These are phyloP conservation scores for Kazachstania taianensis DNA, from an alignment of 805 yeast genomes.

Conservation along the genomic window DNA sequence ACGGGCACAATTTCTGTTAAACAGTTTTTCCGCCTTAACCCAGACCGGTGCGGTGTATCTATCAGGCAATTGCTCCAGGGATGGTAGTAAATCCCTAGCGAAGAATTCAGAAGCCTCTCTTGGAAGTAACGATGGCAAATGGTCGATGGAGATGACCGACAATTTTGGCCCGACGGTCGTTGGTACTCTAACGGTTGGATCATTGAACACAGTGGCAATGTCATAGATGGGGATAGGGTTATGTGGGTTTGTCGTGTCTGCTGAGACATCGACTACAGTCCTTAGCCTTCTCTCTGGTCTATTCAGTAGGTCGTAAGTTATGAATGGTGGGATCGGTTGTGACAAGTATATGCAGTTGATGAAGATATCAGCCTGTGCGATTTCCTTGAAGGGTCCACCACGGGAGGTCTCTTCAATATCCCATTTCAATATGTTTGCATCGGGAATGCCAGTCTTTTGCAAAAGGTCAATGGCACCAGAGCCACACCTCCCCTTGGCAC, in stretches of 20 bases:
- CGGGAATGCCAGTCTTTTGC: slow-evolving; percentile 79
- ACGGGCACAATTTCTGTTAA: slow-evolving; percentile 75
- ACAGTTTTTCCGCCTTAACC: slow-evolving; percentile 78
- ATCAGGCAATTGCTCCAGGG: slow-evolving; percentile 72
- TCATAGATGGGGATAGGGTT: slow-evolving; percentile 94
- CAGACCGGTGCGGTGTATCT: slow-evolving; percentile 83
- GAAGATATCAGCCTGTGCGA: slow-evolving; percentile 76
- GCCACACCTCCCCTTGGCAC: slow-evolving; percentile 98
- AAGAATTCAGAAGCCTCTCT: slow-evolving; percentile 95
- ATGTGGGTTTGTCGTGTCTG: slow-evolving; percentile 97
- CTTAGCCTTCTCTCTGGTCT: slow-evolving; percentile 61
- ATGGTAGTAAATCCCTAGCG: slow-evolving; percentile 79
- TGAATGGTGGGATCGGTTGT: slow-evolving; percentile 86
- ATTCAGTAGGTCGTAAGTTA: slow-evolving; percentile 60
- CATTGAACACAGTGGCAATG: slow-evolving; percentile 78
- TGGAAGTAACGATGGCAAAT: slow-evolving; percentile 88
- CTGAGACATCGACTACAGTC: slow-evolving; percentile 94
- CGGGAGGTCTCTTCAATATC: slow-evolving; percentile 92
- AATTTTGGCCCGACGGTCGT: slow-evolving; percentile 74
- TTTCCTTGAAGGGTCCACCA: slow-evolving; percentile 96
- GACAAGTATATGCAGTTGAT: slow-evolving; percentile 94
- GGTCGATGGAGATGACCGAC: slow-evolving; percentile 92
- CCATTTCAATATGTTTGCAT: slow-evolving; percentile 78
- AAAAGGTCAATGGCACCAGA: slow-evolving; percentile 88
- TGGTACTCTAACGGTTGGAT: slow-evolving; percentile 82